Evolutionary conservation across 306 rosid species (phyloP).

Genomic region (Casuarina equisetifolia): DNA sequence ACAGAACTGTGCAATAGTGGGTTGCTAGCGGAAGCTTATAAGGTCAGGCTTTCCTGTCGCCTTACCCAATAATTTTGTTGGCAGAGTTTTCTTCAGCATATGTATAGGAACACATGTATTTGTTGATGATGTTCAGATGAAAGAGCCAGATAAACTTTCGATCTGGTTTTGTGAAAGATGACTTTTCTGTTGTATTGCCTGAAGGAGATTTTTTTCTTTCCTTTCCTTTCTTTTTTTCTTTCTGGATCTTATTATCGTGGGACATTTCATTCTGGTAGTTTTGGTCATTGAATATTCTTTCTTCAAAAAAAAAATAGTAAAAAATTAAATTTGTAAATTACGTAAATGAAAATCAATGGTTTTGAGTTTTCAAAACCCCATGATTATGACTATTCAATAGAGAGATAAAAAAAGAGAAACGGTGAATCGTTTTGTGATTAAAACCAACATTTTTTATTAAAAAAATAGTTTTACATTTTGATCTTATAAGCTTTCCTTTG

Average conservation of each 20-base stretch:
- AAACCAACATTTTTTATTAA: too few relatives aligned
- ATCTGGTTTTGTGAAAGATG: conserved; percentile 39
- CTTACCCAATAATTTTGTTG: neutral
- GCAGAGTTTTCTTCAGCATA: conserved; percentile 32
- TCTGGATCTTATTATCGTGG: conserved; percentile 43
- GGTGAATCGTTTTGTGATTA: too few relatives aligned
- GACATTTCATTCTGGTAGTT: conserved; percentile 41
- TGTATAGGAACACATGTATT: conserved; percentile 51
- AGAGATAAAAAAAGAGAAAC: too few relatives aligned
- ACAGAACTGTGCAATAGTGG: too few relatives aligned
- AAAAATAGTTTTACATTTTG: too few relatives aligned
- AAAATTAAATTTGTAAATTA: too few relatives aligned
- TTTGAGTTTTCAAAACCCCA: too few relatives aligned
- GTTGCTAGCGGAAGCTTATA: too few relatives aligned
- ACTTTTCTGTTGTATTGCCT: conserved; percentile 43
- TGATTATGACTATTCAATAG: too few relatives aligned
- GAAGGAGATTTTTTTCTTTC: conserved; percentile 12
- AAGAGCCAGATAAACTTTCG: conserved; percentile 53
- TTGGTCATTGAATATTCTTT: conserved; percentile 34
- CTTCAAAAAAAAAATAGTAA: neutral
- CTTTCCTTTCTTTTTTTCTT: conserved; percentile 17
- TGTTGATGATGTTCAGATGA: conserved; percentile 56
- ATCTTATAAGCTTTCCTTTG: too few relatives aligned
- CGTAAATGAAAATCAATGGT: too few relatives aligned
- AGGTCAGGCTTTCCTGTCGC: too few relatives aligned